These are phyloP conservation scores for Candida chauliodis DNA, from an alignment of 805 yeast genomes.

Conservation along the genomic window DNA sequence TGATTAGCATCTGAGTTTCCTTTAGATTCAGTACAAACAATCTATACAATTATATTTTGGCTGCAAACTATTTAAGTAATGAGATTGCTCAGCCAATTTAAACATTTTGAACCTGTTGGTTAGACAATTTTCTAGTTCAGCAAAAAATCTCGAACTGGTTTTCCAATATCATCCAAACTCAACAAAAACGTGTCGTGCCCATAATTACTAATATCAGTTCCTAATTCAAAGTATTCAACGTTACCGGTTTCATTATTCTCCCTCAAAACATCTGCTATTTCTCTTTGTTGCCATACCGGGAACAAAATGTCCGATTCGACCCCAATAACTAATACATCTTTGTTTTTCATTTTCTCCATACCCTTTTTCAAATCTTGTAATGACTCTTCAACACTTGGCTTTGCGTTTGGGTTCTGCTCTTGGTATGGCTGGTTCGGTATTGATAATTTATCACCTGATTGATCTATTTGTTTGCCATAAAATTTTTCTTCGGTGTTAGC, in stretches of 20 bases:
- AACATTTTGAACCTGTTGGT: too few relatives aligned
- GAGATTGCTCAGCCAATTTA: too few relatives aligned
- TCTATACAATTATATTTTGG: too few relatives aligned
- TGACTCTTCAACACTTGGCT: slow-evolving; percentile 53
- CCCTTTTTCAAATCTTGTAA: slow-evolving; percentile 64
- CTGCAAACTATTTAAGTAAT: too few relatives aligned
- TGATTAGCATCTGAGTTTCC: too few relatives aligned
- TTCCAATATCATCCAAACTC: slow-evolving; percentile 76
- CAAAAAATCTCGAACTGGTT: slow-evolving; percentile 65
- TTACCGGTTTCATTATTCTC: slow-evolving; percentile 22
- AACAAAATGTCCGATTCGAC: slow-evolving; percentile 90
- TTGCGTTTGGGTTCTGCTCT: slow-evolving; percentile 46
- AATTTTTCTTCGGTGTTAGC: slow-evolving; percentile 29
- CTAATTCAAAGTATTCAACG: slow-evolving; percentile 67
- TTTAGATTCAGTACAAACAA: too few relatives aligned
- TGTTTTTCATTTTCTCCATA: slow-evolving; percentile 55
- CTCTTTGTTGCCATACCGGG: slow-evolving; percentile 94
- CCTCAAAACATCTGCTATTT: slow-evolving; percentile 60
- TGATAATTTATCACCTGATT: slow-evolving; percentile 7
- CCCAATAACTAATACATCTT: slow-evolving; percentile 75
- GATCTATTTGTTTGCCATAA: slow-evolving; percentile 13
- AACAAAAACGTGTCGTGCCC: slow-evolving; percentile 91
- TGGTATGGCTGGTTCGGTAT: slow-evolving; percentile 52
- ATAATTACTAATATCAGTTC: slow-evolving; percentile 71
- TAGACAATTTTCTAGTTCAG: neutral